Base-by-base conservation (phyloP, 2,329 filamentous ascomycete species). In the Amauroascus niger region DNA sequence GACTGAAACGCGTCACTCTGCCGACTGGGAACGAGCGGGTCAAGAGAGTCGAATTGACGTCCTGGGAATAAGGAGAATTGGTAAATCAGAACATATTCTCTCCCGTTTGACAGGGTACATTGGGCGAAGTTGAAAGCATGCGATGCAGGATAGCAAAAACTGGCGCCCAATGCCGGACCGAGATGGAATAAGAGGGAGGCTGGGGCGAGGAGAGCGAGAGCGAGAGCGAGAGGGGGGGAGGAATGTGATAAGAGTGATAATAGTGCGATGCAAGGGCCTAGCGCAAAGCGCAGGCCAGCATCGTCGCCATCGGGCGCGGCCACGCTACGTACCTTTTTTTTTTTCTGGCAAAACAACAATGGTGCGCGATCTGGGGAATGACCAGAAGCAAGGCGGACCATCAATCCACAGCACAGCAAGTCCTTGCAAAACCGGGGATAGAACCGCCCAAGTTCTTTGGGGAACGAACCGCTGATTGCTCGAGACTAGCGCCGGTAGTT, bases 261-360 rank as follows among this genome's bases (percentile, higher is more conserved):
- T 37, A 32, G 40, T 37, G 41, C 32, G 50, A 32, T 52, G 50
- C 50, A 41, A 45, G 41, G 41, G 41, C 39, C 40, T 52, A 52
- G 50, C 50, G 50, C 50, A 52, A 40, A 52, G 24, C 16, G 11
- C 20, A 16, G 35, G 40, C 5, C 16, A 28, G 26, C 30, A 24
- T 8, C 16, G 41, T 16, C 14, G 24, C 28, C 30, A 28, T 24
- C 13, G 28, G 26, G 24, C 22, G 37, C 14, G 35, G n/a, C 32
- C 22, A 32, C 32, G 44, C 44, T 22, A 53, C 51, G 40, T 37
- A 46, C 50, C 43, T 37, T 46, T 30, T n/a, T n/a, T n/a, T n/a
- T n/a, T n/a, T n/a, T n/a, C 26, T 41, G 16, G 20, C 39, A 11
- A 22, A 13, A 6, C n/a, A 24, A 5, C 16, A 32, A 46, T 11